These are phyloP conservation scores for Plasmodium gonderi DNA, from an alignment of 169 alveolate genomes.

Conservation along the genomic window DNA sequence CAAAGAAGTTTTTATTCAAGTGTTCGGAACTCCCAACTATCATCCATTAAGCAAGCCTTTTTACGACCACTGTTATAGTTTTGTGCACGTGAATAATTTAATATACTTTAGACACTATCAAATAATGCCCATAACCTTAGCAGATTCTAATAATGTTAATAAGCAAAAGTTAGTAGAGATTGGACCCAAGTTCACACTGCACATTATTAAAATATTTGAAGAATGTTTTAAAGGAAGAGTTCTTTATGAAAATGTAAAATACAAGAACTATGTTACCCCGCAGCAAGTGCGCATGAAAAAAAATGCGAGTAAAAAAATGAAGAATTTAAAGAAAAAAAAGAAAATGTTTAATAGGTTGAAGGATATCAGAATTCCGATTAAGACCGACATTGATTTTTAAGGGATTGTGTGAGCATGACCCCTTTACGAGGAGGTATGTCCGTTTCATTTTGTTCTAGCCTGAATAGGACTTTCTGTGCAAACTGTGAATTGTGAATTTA, in stretches of 20 bases:
- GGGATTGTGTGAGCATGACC: not conserved
- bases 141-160: slow-evolving; percentile 84
- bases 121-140: slow-evolving; percentile 85
- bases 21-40: slow-evolving; percentile 93
- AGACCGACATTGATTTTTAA: slow-evolving; percentile 61
- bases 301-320: slow-evolving; percentile 16
- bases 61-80: slow-evolving; percentile 94
- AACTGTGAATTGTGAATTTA: not conserved
- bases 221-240: slow-evolving; percentile 62
- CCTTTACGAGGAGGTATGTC: not conserved
- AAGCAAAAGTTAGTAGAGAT: slow-evolving; percentile 89
- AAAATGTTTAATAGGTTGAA: not conserved
- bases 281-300: slow-evolving; percentile 26
- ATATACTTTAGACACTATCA: slow-evolving; percentile 95
- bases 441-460: not conserved
- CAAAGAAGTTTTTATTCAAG: slow-evolving; percentile 79
- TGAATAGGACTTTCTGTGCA: not conserved
- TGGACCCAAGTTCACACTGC: slow-evolving; percentile 78
- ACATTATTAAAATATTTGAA: slow-evolving; percentile 64
- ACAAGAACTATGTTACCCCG: slow-evolving; percentile 30
- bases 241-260: slow-evolving; percentile 44
- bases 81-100: slow-evolving; percentile 89
- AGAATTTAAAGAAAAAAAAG: slow-evolving; percentile 8
- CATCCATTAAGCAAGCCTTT: slow-evolving; percentile 98
- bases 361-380: slow-evolving; percentile 10